These are phyloP conservation scores for Termitomyces sp. DNA, from an alignment of 768 basidiomycete genomes.

Conservation along the genomic window DNA sequence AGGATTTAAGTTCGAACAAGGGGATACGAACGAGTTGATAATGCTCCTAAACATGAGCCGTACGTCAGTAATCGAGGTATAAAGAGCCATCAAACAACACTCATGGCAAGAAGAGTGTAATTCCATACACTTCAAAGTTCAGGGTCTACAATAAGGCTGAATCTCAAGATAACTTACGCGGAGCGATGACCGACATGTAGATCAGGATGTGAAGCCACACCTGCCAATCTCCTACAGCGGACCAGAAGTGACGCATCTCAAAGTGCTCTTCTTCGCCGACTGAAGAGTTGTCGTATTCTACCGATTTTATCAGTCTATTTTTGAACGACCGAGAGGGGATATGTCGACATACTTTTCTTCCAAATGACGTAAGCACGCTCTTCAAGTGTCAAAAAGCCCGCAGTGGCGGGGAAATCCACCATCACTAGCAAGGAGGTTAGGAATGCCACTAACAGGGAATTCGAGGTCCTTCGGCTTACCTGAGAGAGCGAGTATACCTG, in stretches of 20 bases:
- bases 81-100: conserved; percentile 19
- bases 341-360: conserved; percentile 42
- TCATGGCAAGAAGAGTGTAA: conserved; percentile 67
- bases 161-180: conserved; percentile 38
- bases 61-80: not conserved
- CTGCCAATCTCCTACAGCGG: conserved; percentile 63
- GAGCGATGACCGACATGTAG: conserved; percentile 53
- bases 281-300: conserved; percentile 52
- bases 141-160: not conserved
- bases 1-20: not conserved
- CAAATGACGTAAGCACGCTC: conserved; percentile 50
- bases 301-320: not conserved
- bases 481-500: conserved; percentile 48
- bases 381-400: conserved; percentile 55
- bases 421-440: conserved; percentile 33
- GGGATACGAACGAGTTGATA: conserved; percentile 39
- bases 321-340: not conserved
- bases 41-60: conserved; percentile 40
- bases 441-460: not conserved
- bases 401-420: conserved; percentile 57
- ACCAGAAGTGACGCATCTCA: conserved; percentile 44
- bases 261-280: conserved; percentile 61
- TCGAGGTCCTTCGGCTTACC: conserved; percentile 23
- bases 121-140: conserved; percentile 52
- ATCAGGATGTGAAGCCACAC: conserved; percentile 53